Conservation (phyloP, 805 yeast species). For the Zygosaccharomyces bisporus region DNA sequence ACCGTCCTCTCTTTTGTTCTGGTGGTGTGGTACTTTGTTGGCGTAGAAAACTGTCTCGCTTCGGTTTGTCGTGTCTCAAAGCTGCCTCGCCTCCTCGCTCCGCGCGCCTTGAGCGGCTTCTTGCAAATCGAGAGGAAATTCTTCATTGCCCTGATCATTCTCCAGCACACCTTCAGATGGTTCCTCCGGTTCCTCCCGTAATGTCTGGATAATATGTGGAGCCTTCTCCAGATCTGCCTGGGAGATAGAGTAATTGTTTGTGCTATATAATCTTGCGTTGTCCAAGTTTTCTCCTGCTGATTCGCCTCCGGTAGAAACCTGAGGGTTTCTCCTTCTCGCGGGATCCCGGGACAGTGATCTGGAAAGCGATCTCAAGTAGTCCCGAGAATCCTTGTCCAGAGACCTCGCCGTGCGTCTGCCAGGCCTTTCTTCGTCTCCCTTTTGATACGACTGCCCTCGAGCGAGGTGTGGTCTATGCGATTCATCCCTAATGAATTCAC, state of each 20-base stretch:
- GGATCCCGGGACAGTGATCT: slow-evolving; percentile 32
- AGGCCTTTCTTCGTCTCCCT: slow-evolving; percentile 17
- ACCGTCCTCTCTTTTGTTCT: not conserved
- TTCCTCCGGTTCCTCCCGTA: slow-evolving; percentile 23
- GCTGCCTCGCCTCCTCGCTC: slow-evolving; percentile 20
- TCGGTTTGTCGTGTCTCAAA: slow-evolving; percentile 24
- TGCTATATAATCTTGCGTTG: slow-evolving; percentile 22
- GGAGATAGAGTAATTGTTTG: slow-evolving; percentile 32
- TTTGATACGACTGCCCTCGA: slow-evolving; percentile 70
- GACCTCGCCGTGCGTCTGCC: slow-evolving; percentile 30
- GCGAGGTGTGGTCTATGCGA: slow-evolving; percentile 60
- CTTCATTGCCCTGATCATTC: slow-evolving; percentile 26
- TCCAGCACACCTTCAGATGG: slow-evolving; percentile 20
- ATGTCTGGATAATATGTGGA: slow-evolving; percentile 25
- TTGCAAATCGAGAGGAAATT: slow-evolving; percentile 15
- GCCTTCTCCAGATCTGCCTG: slow-evolving; percentile 29
- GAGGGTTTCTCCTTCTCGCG: slow-evolving; percentile 7
- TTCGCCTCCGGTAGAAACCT: slow-evolving; percentile 8
- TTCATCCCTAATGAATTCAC: slow-evolving; percentile 28
- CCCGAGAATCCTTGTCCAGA: slow-evolving; percentile 31
- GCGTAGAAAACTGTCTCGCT: slow-evolving; percentile 12
- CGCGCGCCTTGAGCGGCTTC: slow-evolving; percentile 14
- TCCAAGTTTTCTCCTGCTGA: slow-evolving; percentile 12
- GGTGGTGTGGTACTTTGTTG: not conserved
- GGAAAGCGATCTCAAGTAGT: slow-evolving; percentile 53